These are phyloP conservation scores for Capronia americana DNA, from an alignment of 2,329 filamentous ascomycete genomes.

Conservation along the genomic window DNA sequence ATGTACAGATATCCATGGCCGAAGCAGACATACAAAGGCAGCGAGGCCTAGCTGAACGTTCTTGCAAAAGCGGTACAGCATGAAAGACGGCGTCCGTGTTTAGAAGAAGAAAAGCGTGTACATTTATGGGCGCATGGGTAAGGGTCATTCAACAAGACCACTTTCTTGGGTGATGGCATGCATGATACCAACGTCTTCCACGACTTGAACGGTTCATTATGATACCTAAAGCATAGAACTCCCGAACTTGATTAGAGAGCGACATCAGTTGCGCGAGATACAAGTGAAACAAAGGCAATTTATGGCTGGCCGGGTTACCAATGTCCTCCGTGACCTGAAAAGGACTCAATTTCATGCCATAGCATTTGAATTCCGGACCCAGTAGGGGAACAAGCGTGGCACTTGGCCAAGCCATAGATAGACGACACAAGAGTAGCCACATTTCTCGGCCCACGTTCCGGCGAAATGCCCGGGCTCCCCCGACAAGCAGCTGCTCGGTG, in stretches of 20 bases:
- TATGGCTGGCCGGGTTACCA: not conserved
- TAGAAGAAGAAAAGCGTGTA: conserved; percentile 23
- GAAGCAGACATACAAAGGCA: conserved; percentile 72
- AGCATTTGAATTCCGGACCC: not conserved
- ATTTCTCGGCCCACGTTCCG: not conserved
- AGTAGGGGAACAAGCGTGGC: not conserved
- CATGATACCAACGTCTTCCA: conserved; percentile 39
- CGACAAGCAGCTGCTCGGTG: not conserved
- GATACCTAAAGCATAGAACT: not conserved
- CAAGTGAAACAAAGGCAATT: not conserved
- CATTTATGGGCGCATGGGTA: conserved; percentile 29
- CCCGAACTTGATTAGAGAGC: conserved; percentile 2
- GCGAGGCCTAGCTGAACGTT: conserved; percentile 45
- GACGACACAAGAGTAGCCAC: not conserved
- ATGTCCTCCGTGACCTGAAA: not conserved
- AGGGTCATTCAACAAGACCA: conserved; percentile 40
- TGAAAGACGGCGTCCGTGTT: not conserved
- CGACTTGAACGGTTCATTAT: conserved; percentile 32
- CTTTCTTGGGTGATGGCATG: conserved; percentile 12
- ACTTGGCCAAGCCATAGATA: not conserved
- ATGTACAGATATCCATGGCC: conserved; percentile 74
- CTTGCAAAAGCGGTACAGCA: conserved; percentile 1
- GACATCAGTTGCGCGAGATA: not conserved
- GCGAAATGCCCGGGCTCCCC: not conserved
- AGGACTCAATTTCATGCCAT: not conserved